Evolutionary conservation across 2,329 filamentous ascomycete genomes (phyloP), one percentile per base, ranked within the genome.

Genomic region (Diaporthe vexans): DNA sequence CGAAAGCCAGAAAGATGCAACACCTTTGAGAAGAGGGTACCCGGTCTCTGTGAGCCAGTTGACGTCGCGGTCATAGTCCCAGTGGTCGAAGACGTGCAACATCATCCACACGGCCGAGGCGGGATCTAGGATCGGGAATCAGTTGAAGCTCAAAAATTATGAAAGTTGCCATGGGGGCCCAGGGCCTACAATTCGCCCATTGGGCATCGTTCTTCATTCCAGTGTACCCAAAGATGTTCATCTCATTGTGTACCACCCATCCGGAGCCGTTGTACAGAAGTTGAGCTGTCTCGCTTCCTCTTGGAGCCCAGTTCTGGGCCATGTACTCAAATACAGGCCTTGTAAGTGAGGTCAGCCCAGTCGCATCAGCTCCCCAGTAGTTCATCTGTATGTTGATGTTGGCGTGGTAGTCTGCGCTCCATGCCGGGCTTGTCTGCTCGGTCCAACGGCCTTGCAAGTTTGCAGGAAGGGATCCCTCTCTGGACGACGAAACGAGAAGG

Each of bases 331-430:
- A 91, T 0, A 90, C 79, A 0, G 86, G 84, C 0, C 80, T 78
- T 61, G 88, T 84, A 0, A 88, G 82, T 2, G 81, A 81, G 0
- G 83, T 84, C 0, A 91, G 80, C 0, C 88, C 88, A 0, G 88
- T 89, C 70, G 88, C 84, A 46, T 90, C 88, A 3, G 86, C 85
- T 1, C 81, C 83, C 89, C 90, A 91, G 77, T 91, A 86, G 74
- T 91, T 91, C 90, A 91, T 91, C 76, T 91, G 88, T 0, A 91
- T 73, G 73, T 91, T 91, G 77, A 91, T 91, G 75, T 91, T 89
- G 52, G 86, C 83, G 70, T 90, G 89, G 73, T 90, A 91, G 76
- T 91, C 89, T 3, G 83, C 86, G 17, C 85, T 84, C 90, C 90
- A 76, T 10, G 72, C 72, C 11, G 74, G 61, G 1, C 37, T n/a